Percentiles rank a stretch among this genome's conserved stretches.
These are phyloP conservation scores for Aspergillus fischeri DNA, from an alignment of 2,329 filamentous ascomycete genomes.

Conservation along the genomic window DNA sequence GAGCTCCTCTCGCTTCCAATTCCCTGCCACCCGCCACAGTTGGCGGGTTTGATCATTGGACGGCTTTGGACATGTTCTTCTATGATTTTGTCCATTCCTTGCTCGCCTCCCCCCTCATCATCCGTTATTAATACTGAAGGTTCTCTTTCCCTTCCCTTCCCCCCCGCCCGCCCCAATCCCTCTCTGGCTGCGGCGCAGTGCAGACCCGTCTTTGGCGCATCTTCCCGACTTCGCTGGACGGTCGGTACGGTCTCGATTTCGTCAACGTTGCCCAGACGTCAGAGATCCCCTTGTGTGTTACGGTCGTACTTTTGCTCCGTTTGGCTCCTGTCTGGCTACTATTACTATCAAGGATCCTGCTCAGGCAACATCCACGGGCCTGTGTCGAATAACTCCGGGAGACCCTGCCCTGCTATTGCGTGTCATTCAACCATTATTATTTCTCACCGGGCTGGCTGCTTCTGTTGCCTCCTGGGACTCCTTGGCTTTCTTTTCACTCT, in stretches of 20 bases:
- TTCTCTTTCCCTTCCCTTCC: background rate
- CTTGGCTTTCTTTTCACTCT: background rate
- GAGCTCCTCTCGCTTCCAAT: background rate
- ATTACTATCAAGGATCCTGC: background rate
- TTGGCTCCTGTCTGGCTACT: background rate
- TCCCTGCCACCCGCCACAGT: background rate
- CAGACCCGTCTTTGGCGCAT: background rate
- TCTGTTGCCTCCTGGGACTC: background rate
- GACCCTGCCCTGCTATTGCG: background rate
- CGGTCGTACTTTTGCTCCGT: constrained; percentile 1
- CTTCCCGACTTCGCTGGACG: background rate
- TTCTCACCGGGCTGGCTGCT: background rate
- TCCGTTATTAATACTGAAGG: background rate
- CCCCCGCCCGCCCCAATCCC: background rate
- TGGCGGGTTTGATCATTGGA: background rate
- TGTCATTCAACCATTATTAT: background rate
- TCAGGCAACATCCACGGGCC: background rate
- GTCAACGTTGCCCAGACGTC: constrained; percentile 7
- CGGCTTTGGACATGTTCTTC: background rate
- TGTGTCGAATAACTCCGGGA: background rate
- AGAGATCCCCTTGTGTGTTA: background rate
- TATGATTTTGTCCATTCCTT: background rate
- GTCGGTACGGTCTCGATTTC: background rate
- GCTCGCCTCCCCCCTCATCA: background rate
- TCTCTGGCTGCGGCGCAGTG: background rate